Evolutionary conservation across 768 basidiomycete species (phyloP).

Genomic region (Kwoniella pini): DNA sequence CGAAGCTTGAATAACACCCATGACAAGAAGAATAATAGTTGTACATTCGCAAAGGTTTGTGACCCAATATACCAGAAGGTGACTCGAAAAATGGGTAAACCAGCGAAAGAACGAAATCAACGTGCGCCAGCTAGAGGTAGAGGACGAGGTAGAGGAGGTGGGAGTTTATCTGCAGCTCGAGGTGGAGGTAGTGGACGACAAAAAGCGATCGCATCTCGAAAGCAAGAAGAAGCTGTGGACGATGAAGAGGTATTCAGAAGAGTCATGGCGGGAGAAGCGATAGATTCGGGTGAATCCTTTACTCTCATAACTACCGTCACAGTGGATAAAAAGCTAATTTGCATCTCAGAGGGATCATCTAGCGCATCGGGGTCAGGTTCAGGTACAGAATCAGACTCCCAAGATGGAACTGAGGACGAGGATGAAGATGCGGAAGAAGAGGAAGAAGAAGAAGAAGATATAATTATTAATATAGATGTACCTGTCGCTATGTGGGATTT

Average conservation of each 20-base stretch:
- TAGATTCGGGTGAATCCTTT: not conserved
- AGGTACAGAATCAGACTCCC: slow-evolving; percentile 32
- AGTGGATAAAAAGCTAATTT: not conserved
- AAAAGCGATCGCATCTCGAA: slow-evolving; percentile 15
- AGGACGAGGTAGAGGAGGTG: slow-evolving; percentile 32
- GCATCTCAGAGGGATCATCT: not conserved
- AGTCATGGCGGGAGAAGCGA: slow-evolving; percentile 22
- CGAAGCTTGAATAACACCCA: too few relatives aligned
- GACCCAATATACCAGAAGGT: too few relatives aligned
- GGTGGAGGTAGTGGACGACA: slow-evolving; percentile 27
- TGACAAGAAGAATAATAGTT: too few relatives aligned
- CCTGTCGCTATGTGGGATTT: slow-evolving; percentile 99
- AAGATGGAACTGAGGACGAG: slow-evolving; percentile 54
- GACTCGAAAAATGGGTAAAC: slow-evolving; percentile 46
- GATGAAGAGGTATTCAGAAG: slow-evolving; percentile 17
- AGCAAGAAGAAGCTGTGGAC: slow-evolving; percentile 6
- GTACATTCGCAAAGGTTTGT: too few relatives aligned
- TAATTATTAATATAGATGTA: slow-evolving; percentile 55
- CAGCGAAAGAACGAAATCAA: slow-evolving; percentile 41
- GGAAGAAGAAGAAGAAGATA: slow-evolving; percentile 54
- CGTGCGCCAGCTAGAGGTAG: slow-evolving; percentile 22
- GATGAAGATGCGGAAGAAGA: slow-evolving; percentile 58
- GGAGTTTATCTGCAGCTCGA: slow-evolving; percentile 5
- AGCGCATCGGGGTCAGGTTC: slow-evolving; percentile 1
- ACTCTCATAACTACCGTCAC: not conserved